Evolutionary conservation across 768 basidiomycete genomes (phyloP), one percentile per base, ranked within the genome.

Genomic region (Lyophyllum shimeji): DNA sequence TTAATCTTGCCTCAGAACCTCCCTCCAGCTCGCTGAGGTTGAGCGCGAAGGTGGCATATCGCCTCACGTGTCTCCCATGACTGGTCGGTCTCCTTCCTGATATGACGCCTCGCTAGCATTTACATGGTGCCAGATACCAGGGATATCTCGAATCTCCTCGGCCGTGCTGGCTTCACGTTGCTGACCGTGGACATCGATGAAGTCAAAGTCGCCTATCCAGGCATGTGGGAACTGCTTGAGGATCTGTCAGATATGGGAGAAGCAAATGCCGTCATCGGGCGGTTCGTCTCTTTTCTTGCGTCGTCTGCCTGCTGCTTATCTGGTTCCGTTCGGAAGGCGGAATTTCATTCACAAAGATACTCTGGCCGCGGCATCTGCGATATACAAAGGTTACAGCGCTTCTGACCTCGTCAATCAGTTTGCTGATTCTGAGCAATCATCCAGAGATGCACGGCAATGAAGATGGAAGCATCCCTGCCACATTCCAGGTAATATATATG

Each of bases 231-330:
- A 66, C 81, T 99, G 13, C 78, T 98, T 70, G 85, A 94, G 53
- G 97, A 99, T 70, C 72, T 99, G n/a, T 80, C 83, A 50, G 86
- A 93, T 67, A 99, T 99, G 97, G 97, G 97, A 18, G 97, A 99
- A 68, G 85, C 83, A 47, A 98, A 97, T 67, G 93, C 95, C 11
- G 82, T 98, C 43, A 74, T 95, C 29, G 93, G 90, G 64, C 77
- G 93, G 87, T 92, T 58, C 44, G 78, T 65, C 18, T 34, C 17
- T n/a, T 44, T 29, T 15, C 13, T 33, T 1, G 21, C 7, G 13
- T 12, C 17, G 33, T 25, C 7, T n/a, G 11, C 40, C 18, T 27
- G 3, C 12, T 21, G 21, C 37, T 48, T n/a, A 56, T 23, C 3
- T 43, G 15, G 33, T 29, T 51, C 20, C 52, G 21, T 6, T 52